Percentiles rank a stretch among this genome's conserved stretches.
These are phyloP conservation scores for Hemileccinum impolitum DNA, from an alignment of 768 basidiomycete species.

Conservation along the genomic window DNA sequence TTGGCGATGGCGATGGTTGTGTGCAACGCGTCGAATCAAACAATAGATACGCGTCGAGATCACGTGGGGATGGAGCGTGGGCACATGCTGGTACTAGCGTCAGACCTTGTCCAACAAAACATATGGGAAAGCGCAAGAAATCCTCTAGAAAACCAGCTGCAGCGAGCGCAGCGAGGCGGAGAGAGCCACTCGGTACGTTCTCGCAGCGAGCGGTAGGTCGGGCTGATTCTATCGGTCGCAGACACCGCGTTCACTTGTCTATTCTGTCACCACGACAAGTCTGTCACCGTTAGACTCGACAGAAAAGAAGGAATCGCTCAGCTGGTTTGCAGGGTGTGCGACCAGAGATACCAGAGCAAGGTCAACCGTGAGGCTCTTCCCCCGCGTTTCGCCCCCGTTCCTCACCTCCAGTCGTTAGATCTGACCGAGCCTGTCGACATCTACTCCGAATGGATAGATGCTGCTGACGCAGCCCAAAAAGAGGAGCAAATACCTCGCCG, in stretches of 20 bases:
- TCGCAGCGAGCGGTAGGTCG: background rate
- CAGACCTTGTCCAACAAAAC: background rate
- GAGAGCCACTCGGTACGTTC: conserved; percentile 65
- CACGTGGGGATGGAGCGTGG: conserved; percentile 26
- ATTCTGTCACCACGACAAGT: conserved; percentile 88
- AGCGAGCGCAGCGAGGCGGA: conserved; percentile 57
- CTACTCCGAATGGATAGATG: conserved; percentile 90
- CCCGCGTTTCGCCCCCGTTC: background rate
- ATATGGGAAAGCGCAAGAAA: conserved; percentile 90
- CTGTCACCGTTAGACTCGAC: conserved; percentile 81
- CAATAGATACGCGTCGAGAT: conserved; percentile 26
- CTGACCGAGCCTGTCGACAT: conserved; percentile 86
- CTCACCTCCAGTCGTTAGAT: conserved; percentile 46
- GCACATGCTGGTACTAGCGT: background rate
- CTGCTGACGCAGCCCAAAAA: conserved; percentile 76
- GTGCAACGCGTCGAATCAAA: conserved; percentile 31
- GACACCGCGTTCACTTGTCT: conserved; percentile 84
- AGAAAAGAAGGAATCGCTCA: conserved; percentile 82
- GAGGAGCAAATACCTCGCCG: conserved; percentile 54
- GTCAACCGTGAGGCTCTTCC: conserved; percentile 64
- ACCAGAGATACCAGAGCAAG: conserved; percentile 85
- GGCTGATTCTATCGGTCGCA: conserved; percentile 29
- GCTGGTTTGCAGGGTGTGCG: conserved; percentile 79
- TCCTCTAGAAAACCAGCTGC: conserved; percentile 77
- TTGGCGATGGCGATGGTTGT: conserved; percentile 5